phyloP scores from a whole-genome alignment of 768 basidiomycete species.

The Boletus tomentosulus region DNA sequence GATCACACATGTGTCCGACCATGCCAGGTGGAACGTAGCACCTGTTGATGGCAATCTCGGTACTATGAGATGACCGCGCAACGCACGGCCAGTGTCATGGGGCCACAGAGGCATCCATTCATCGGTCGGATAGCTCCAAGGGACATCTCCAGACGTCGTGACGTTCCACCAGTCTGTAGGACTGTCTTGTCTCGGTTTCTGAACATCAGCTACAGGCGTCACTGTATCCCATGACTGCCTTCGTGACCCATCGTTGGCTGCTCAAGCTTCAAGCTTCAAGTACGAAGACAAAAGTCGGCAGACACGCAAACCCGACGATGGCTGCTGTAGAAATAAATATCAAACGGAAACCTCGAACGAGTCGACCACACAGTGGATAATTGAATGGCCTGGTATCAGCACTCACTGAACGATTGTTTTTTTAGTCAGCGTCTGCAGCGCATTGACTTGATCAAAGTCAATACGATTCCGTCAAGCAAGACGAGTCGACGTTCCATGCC shows the following conservation, averaged over 20 bases:
- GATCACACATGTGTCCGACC: conserved; percentile 59
- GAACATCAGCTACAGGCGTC: conserved; percentile 17
- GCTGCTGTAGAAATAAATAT: conserved; percentile 57
- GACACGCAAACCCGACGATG: conserved; percentile 61
- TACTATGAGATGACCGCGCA: conserved; percentile 38
- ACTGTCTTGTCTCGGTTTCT: conserved; percentile 2
- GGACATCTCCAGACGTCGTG: conserved; percentile 30
- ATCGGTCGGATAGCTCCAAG: conserved; percentile 75
- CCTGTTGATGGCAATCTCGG: conserved; percentile 68
- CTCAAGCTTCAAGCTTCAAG: too few species aligned
- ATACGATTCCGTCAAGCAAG: too few species aligned
- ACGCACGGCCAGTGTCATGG: conserved; percentile 29
- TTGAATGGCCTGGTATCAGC: too few species aligned
- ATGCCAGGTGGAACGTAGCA: conserved; percentile 65
- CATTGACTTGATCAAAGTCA: too few species aligned
- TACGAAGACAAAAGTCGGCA: conserved; percentile 74
- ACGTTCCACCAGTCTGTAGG: conserved; percentile 17
- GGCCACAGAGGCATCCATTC: conserved; percentile 34
- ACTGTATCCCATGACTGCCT: conserved; percentile 85
- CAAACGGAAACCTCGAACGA: conserved; percentile 50
- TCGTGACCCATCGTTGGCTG: conserved; percentile 57
- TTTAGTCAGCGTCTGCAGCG: too few species aligned
- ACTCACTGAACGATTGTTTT: too few species aligned
- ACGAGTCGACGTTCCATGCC: too few species aligned
- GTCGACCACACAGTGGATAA: conserved; percentile 36